phyloP scores from a whole-genome alignment of 495 filamentous ascomycete species.

The Aspergillus panamensis region DNA sequence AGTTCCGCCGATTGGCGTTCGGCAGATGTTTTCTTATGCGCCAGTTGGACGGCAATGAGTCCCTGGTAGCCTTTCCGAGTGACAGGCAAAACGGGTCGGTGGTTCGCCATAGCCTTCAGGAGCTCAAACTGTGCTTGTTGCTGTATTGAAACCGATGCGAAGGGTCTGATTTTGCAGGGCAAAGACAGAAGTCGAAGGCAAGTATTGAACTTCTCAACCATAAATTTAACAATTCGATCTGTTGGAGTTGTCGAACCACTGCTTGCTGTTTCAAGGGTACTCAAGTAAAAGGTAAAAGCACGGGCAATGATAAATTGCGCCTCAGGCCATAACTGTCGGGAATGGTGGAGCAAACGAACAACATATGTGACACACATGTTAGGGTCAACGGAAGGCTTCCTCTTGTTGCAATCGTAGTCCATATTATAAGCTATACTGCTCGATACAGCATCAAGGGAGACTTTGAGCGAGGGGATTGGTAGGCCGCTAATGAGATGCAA shows the following conservation, averaged over 20 bases:
- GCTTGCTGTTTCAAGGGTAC: constrained; percentile 10
- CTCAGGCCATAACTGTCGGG: constrained; percentile 54
- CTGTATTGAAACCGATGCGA: constrained; percentile 44
- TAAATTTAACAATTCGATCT: constrained; percentile 23
- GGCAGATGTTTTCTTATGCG: constrained; percentile 55
- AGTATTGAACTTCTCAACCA: constrained; percentile 46
- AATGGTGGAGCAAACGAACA: constrained; percentile 56
- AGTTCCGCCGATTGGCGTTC: constrained; percentile 58
- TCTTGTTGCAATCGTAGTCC: constrained; percentile 11
- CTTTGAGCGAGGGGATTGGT: constrained; percentile 18
- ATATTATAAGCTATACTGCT: constrained; percentile 17
- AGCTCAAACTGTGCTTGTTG: constrained; percentile 63
- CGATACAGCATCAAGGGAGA: neutral
- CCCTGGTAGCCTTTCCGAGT: constrained; percentile 61
- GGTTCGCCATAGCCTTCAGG: constrained; percentile 57
- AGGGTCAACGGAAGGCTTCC: constrained; percentile 22
- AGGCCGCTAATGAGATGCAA: constrained; percentile 38
- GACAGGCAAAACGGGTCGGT: constrained; percentile 54
- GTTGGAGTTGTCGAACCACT: neutral
- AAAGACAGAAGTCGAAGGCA: constrained; percentile 55
- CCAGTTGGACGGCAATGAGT: constrained; percentile 56
- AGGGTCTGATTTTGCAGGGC: constrained; percentile 48
- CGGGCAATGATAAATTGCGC: constrained; percentile 48
- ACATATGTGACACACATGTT: constrained; percentile 35
- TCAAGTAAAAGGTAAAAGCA: constrained; percentile 36